phyloP scores from a whole-genome alignment of 306 rosid species.

The Dalbergia cultrata region DNA sequence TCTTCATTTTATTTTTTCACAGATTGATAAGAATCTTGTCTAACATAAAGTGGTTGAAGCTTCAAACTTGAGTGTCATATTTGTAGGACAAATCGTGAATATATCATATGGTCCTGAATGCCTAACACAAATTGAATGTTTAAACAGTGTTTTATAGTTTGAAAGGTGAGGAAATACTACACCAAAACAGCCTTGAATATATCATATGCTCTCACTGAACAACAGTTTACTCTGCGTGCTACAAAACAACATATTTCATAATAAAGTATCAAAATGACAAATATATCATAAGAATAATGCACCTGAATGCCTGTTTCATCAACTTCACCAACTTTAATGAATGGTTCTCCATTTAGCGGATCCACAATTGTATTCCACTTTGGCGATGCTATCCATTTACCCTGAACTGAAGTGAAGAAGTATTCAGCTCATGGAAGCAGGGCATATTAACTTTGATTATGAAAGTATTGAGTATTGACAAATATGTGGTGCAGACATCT shows the following conservation, averaged over 20 bases:
- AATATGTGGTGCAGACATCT: constrained; percentile 32
- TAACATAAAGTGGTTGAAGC: constrained; percentile 4
- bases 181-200: constrained; percentile 19
- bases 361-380: constrained; percentile 76
- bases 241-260: constrained; percentile 40
- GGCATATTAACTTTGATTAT: constrained; percentile 15
- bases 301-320: constrained; percentile 89
- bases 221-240: not conserved
- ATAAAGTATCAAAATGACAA: constrained; percentile 13
- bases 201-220: constrained; percentile 6
- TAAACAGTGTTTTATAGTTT: constrained; percentile 30
- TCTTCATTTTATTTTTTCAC: constrained; percentile 12
- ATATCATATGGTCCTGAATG: too few species aligned
- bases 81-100: constrained; percentile 4
- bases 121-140: not conserved
- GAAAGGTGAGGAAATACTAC: constrained; percentile 15
- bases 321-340: constrained; percentile 89
- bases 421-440: constrained; percentile 22
- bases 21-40: constrained; percentile 35
- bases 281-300: constrained; percentile 24
- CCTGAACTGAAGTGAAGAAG: constrained; percentile 75
- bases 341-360: constrained; percentile 96
- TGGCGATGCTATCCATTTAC: constrained; percentile 83
- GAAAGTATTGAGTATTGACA: not conserved
- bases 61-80: constrained; percentile 29